Base-by-base conservation (phyloP, 192 early-diverging fungal species). In the Backusella tarrabulga region DNA sequence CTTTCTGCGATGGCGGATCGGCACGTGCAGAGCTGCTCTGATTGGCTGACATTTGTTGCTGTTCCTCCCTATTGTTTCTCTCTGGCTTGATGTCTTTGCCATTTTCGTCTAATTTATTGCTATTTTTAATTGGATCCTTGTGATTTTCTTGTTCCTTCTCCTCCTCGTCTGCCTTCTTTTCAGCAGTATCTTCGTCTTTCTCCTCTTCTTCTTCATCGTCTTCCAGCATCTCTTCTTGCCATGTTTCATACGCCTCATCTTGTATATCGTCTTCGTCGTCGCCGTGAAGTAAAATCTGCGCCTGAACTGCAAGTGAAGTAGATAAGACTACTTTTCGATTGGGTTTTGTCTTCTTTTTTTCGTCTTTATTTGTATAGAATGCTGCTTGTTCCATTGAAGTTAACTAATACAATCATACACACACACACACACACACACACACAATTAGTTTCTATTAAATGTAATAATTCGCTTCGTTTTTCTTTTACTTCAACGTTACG, bases 351-450 rank as follows among this genome's bases (percentile, higher is more conserved):
- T 42, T 75, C 76, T 63, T 76, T 72, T 35, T 36, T 42, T 71
- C 46, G 29, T 26, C 19, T 76, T 76, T 23, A 34, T 72, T 72
- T 14, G 42, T 72, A 72, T 72, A 72, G 34, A 44, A 40, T 19
- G 71, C 21, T 42, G 71, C 71, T 50, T 72, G 71, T 68, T 95
- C 92, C 73, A 83, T 89, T 0, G 93, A 92, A 4, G 92, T 95
- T 85, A 88, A 82, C 12, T 72, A 34, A n/a, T n/a, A 50, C 17
- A 19, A n/a, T 50, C 1, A 7, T 9, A 0, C 50, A 29, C 15
- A 78, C 2, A 41, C n/a, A n/a, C n/a, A n/a, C n/a, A n/a, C n/a
- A n/a, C n/a, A n/a, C n/a, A 7, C 14, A 0, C 50, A 29, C 15
- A 78, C 2, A 41, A 60, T 41, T 0, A 42, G 32, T 32, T 19